Evolutionary conservation across 768 basidiomycete species (phyloP), one percentile per base, ranked within the genome.

Genomic region (Leccinellum rugosiceps): DNA sequence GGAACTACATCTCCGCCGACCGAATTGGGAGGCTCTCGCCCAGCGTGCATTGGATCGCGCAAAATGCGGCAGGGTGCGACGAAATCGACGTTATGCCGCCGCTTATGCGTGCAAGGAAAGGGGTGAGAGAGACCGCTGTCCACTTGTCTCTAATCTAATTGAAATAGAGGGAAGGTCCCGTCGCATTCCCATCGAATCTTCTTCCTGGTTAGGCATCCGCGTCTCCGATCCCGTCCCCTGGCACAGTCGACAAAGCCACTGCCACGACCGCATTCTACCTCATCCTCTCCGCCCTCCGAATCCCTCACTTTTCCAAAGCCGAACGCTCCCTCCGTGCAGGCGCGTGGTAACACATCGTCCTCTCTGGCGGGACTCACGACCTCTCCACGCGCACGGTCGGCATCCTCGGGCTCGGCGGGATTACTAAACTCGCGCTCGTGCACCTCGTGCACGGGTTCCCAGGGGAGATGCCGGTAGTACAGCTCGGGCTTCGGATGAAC

Each of bases 201-300:
- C 14, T 11, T 44, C 21, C 6, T 0, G 19, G 0, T 8, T 21
- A 72, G 71, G 66, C 23, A 91, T 94, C 62, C 76, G 73, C 31
- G 83, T 95, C n/a, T 93, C 94, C 8, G 93, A 95, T n/a, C n/a
- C n/a, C n/a, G n/a, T n/a, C 69, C 1, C 93, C 94, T 1, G 85
- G 86, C 15, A 90, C 91, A 4, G 93, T 95, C 49, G 86, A 94
- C 72, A 90, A 94, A 62, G 92, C 87, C 11, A 94, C 93, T 1
- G 94, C 94, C 0, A 94, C 92, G 0, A 92, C 91, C 0, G 92
- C 89, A 0, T 75, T 94, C 31, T 94, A 88, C 70, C 83, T 96
- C 50, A 72, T 95, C 61, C 81, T 95, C 63, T 87, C 91, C 17
- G 80, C 87, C 34, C 68, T 91, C 44, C 85, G 91, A n/a, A n/a